phyloP scores from a whole-genome alignment of 1,139 yeast genomes.

The Diutina rugosa region DNA sequence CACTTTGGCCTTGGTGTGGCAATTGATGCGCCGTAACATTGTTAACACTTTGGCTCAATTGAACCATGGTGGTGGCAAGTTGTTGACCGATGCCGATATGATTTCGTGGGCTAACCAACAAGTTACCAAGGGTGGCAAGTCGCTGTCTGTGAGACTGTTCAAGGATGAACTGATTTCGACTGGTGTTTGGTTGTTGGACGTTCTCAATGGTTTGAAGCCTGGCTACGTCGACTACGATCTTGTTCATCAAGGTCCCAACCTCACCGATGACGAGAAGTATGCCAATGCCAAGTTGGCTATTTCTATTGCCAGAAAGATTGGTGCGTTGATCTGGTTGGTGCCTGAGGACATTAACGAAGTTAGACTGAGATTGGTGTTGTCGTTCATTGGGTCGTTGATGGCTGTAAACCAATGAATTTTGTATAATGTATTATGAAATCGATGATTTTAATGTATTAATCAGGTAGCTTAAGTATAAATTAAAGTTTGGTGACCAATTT shows the following conservation, averaged over 20 bases:
- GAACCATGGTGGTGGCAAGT: conserved; percentile 33
- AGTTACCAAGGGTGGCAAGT: conserved; percentile 74
- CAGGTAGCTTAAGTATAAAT: neutral
- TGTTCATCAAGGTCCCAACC: conserved; percentile 59
- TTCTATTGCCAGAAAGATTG: conserved; percentile 94
- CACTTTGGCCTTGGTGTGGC: conserved; percentile 97
- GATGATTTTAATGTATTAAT: neutral
- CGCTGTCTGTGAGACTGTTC: conserved; percentile 61
- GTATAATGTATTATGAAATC: neutral
- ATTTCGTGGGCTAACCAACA: conserved; percentile 88
- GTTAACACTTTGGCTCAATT: conserved; percentile 67
- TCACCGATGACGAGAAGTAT: conserved; percentile 65
- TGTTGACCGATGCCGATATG: conserved; percentile 69
- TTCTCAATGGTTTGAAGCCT: conserved; percentile 86
- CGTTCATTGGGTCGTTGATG: conserved; percentile 95
- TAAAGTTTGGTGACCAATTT: neutral
- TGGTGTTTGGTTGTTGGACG: conserved; percentile 78
- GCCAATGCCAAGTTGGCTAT: conserved; percentile 96
- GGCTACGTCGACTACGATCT: conserved; percentile 95
- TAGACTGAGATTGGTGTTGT: conserved; percentile 81
- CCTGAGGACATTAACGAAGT: conserved; percentile 99
- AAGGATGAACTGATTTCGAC: conserved; percentile 65
- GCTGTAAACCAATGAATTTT: conserved; percentile 11
- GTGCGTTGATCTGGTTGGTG: conserved; percentile 95
- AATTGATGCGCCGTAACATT: conserved; percentile 93